Evolutionary conservation across 140 eudicot genomes (phyloP).

Genomic region (Flaveria floridana): DNA sequence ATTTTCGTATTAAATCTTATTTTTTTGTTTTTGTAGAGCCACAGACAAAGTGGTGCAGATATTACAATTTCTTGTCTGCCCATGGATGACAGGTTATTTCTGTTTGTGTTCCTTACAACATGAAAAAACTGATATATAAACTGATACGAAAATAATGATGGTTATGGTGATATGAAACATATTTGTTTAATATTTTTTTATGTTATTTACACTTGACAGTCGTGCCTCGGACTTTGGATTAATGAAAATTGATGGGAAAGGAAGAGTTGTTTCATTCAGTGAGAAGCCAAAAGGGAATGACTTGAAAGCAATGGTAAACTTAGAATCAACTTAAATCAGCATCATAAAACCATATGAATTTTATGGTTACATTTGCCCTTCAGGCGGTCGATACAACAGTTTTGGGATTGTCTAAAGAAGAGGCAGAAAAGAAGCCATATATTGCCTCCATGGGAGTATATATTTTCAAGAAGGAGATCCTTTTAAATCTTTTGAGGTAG

Average conservation of each 20-base stretch:
- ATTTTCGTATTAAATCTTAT: conserved; percentile 6
- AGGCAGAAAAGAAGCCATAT: conserved; percentile 86
- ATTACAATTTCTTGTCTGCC: conserved; percentile 77
- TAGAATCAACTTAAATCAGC: not conserved
- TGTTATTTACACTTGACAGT: conserved; percentile 41
- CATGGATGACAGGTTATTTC: conserved; percentile 75
- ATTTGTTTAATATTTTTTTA: not conserved
- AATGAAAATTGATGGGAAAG: conserved; percentile 86
- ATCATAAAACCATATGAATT: not conserved
- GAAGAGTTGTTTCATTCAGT: conserved; percentile 76
- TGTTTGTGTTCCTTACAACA: not conserved
- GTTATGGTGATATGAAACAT: not conserved
- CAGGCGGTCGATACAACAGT: conserved; percentile 96
- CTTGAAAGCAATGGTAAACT: conserved; percentile 82
- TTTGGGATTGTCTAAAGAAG: conserved; percentile 77
- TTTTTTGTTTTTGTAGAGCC: conserved; percentile 46
- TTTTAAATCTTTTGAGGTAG: conserved; percentile 83
- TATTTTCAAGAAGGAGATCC: conserved; percentile 84
- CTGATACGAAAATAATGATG: not conserved
- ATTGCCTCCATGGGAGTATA: conserved; percentile 99
- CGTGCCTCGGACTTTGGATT: conserved; percentile 99
- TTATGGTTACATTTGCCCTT: not conserved
- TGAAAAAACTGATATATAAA: not conserved
- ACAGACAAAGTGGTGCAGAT: conserved; percentile 97
- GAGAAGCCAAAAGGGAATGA: conserved; percentile 93